A percentile compares a stretch with the other conserved stretches of the same genome.
phyloP scores from a whole-genome alignment of 2,329 filamentous ascomycete genomes.

The Fusarium avenaceum region DNA sequence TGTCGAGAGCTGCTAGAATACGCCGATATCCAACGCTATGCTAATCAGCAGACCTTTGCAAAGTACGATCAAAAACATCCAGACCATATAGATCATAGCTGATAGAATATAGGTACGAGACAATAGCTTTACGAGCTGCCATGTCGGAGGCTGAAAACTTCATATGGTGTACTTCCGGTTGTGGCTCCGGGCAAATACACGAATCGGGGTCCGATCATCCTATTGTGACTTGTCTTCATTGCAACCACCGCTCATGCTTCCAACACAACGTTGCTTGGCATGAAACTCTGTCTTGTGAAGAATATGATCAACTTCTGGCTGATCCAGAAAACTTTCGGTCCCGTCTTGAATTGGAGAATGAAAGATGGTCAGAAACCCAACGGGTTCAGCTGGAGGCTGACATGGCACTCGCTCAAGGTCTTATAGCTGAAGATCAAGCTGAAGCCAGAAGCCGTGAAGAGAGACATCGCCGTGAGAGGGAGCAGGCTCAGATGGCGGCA shows the following conservation, averaged over 20 bases:
- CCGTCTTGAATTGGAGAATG: slow-evolving; percentile 54
- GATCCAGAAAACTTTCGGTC: slow-evolving; percentile 58
- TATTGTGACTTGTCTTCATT: slow-evolving; percentile 58
- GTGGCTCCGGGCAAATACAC: slow-evolving; percentile 67
- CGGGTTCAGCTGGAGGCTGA: slow-evolving; percentile 63
- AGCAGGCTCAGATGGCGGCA: slow-evolving; percentile 46
- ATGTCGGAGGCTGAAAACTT: slow-evolving; percentile 62
- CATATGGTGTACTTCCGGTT: slow-evolving; percentile 66
- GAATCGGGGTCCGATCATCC: slow-evolving; percentile 55
- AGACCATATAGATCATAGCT: not conserved
- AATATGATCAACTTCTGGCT: slow-evolving; percentile 57
- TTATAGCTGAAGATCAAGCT: slow-evolving; percentile 51
- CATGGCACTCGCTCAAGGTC: slow-evolving; percentile 51
- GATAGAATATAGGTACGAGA: slow-evolving; percentile 56
- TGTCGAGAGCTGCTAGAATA: slow-evolving; percentile 61
- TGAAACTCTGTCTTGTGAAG: slow-evolving; percentile 56
- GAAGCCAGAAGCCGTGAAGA: slow-evolving; percentile 44
- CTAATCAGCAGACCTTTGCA: slow-evolving; percentile 59
- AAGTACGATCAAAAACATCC: slow-evolving; percentile 50
- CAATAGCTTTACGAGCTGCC: slow-evolving; percentile 58
- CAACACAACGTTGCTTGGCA: slow-evolving; percentile 60
- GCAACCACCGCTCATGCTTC: slow-evolving; percentile 59
- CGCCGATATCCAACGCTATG: slow-evolving; percentile 60
- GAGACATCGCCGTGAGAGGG: slow-evolving; percentile 42
- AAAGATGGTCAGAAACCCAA: slow-evolving; percentile 56